These are phyloP conservation scores for Handroanthus guayacan DNA, from an alignment of 257 asterid species.

Conservation along the genomic window DNA sequence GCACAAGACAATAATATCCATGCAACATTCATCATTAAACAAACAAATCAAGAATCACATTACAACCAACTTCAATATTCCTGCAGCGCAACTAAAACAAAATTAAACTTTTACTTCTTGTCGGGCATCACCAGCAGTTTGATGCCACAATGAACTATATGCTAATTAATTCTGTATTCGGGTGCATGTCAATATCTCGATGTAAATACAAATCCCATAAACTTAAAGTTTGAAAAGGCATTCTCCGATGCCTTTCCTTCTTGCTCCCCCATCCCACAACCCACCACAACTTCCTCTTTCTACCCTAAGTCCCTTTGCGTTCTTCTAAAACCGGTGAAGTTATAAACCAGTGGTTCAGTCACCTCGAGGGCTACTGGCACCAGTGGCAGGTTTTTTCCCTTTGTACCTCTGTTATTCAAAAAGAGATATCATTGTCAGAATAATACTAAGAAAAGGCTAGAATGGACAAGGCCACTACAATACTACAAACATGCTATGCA, in stretches of 20 bases:
- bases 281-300: not conserved
- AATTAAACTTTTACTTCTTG: constrained; percentile 14
- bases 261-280: not conserved
- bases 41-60: constrained; percentile 27
- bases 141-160: constrained; percentile 36
- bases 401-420: constrained; percentile 50
- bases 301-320: not conserved
- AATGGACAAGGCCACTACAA: not conserved
- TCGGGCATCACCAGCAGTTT: constrained; percentile 35
- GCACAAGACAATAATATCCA: not conserved
- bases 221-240: constrained; percentile 31
- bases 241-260: constrained; percentile 17
- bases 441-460: not conserved
- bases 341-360: constrained; percentile 48
- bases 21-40: constrained; percentile 31
- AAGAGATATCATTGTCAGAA: not conserved
- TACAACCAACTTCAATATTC: constrained; percentile 25
- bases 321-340: constrained; percentile 18
- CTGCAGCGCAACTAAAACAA: constrained; percentile 20
- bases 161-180: constrained; percentile 34
- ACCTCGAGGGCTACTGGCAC: constrained; percentile 52
- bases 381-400: constrained; percentile 54
- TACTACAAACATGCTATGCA: not conserved
- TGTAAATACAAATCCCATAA: constrained; percentile 51
- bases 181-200: constrained; percentile 44